phyloP scores from a whole-genome alignment of 108 stramenopile species.

The Cylindrotheca fusiformis region DNA sequence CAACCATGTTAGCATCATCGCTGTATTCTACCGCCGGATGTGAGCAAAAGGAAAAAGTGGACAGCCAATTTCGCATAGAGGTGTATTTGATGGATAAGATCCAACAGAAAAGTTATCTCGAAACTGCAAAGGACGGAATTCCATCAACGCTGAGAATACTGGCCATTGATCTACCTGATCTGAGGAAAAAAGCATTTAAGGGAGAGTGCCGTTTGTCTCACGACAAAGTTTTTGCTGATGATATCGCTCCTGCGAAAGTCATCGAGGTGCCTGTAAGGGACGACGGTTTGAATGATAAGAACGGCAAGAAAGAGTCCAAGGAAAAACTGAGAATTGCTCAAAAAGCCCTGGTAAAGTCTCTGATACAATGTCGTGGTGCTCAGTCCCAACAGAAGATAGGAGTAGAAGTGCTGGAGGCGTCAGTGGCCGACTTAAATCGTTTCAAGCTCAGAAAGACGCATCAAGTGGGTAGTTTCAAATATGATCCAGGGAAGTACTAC shows the following conservation, averaged over 20 bases:
- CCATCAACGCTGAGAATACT: conserved; percentile 56
- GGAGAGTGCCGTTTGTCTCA: conserved; percentile 38
- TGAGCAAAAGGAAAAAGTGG: background rate
- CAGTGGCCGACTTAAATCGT: conserved; percentile 63
- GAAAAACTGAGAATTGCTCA: conserved; percentile 46
- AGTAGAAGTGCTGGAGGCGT: conserved; percentile 74
- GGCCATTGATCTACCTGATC: conserved; percentile 64
- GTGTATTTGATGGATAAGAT: conserved; percentile 69
- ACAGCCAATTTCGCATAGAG: conserved; percentile 31
- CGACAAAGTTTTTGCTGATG: conserved; percentile 43
- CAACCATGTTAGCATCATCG: background rate
- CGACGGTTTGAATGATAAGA: background rate
- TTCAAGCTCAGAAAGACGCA: conserved; percentile 71
- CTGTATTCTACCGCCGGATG: background rate
- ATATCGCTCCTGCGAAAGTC: conserved; percentile 57
- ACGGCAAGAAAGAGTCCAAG: background rate
- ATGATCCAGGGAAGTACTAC: conserved; percentile 63
- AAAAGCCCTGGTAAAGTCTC: conserved; percentile 56
- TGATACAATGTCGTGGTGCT: conserved; percentile 31
- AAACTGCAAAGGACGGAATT: conserved; percentile 32
- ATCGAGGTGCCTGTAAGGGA: conserved; percentile 5
- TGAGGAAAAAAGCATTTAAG: conserved; percentile 49
- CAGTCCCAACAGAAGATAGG: conserved; percentile 41
- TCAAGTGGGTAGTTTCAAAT: conserved; percentile 49
- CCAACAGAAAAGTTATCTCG: conserved; percentile 55